phyloP scores from a whole-genome alignment of 192 early-diverging fungal genomes.

The Chytriomyces confervae region DNA sequence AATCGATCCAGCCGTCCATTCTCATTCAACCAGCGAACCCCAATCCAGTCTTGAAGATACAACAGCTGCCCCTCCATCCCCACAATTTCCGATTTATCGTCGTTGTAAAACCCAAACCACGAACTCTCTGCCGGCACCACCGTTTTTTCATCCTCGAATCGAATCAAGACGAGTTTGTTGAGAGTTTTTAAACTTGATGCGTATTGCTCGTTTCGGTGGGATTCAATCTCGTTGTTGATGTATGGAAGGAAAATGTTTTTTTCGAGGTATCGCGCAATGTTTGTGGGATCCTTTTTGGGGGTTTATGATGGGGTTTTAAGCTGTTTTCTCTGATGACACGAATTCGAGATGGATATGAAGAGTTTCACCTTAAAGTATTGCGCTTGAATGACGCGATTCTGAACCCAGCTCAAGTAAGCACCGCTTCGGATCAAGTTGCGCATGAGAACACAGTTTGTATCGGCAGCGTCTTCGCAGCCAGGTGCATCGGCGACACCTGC shows the following conservation, averaged over 20 bases:
- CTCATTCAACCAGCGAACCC: constrained; percentile 42
- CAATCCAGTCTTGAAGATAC: constrained; percentile 55
- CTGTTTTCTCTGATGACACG: not conserved
- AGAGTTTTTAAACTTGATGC: constrained; percentile 60
- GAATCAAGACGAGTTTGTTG: constrained; percentile 79
- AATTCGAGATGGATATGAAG: not conserved
- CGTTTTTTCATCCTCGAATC: constrained; percentile 80
- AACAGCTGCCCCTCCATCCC: constrained; percentile 37
- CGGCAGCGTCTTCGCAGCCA: constrained; percentile 63
- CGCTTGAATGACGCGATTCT: constrained; percentile 85
- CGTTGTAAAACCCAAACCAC: constrained; percentile 52
- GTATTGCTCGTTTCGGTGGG: constrained; percentile 61
- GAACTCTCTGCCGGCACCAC: constrained; percentile 61
- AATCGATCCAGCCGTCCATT: constrained; percentile 37
- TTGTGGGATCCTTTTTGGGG: constrained; percentile 54
- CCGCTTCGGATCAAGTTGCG: constrained; percentile 73
- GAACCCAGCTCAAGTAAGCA: constrained; percentile 85
- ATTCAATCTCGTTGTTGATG: constrained; percentile 81
- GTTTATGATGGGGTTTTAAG: not conserved
- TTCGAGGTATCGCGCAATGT: constrained; percentile 72
- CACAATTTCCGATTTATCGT: constrained; percentile 38
- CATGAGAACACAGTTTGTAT: constrained; percentile 73
- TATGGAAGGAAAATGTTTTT: constrained; percentile 85
- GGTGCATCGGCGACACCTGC: constrained; percentile 76
- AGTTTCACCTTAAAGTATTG: constrained; percentile 85